Evolutionary conservation across 108 stramenopile species (phyloP).

Genomic region (Cylindrotheca fusiformis): DNA sequence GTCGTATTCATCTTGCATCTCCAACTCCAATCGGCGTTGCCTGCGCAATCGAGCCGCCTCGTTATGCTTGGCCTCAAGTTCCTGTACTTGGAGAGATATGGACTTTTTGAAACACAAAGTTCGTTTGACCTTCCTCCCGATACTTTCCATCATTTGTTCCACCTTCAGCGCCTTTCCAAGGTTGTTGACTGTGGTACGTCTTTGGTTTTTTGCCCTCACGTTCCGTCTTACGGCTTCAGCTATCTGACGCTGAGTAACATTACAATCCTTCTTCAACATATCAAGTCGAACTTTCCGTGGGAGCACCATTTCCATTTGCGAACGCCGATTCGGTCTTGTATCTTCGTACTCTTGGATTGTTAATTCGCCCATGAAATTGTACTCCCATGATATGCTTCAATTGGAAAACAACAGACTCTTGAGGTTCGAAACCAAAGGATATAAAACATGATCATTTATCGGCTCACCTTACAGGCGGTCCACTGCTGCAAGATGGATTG

Average conservation of each 20-base stretch:
- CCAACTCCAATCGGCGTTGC: slow-evolving; percentile 3
- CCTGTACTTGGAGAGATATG: slow-evolving; percentile 19
- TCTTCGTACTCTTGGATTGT: slow-evolving; percentile 41
- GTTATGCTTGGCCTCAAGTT: slow-evolving; percentile 24
- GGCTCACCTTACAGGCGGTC: slow-evolving; percentile 42
- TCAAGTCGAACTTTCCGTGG: slow-evolving; percentile 48
- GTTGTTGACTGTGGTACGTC: slow-evolving; percentile 64
- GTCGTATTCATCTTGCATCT: slow-evolving; percentile 17
- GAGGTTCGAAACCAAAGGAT: background rate
- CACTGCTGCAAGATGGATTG: slow-evolving; percentile 43
- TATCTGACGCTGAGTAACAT: slow-evolving; percentile 46
- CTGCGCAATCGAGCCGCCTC: slow-evolving; percentile 9
- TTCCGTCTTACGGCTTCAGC: slow-evolving; percentile 54
- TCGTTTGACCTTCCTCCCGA: slow-evolving; percentile 27
- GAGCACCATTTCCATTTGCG: slow-evolving; percentile 43
- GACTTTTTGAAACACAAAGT: slow-evolving; percentile 19
- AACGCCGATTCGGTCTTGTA: slow-evolving; percentile 34
- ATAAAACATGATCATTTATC: background rate
- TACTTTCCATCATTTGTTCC: slow-evolving; percentile 44
- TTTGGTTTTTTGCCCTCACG: slow-evolving; percentile 55
- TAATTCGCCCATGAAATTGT: slow-evolving; percentile 19
- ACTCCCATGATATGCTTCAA: slow-evolving; percentile 53
- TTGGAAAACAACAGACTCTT: background rate
- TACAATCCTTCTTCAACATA: slow-evolving; percentile 60
- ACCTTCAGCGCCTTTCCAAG: slow-evolving; percentile 43